Conservation (phyloP, 2,329 filamentous ascomycete genomes). For the Aspergillus transmontanensis region DNA sequence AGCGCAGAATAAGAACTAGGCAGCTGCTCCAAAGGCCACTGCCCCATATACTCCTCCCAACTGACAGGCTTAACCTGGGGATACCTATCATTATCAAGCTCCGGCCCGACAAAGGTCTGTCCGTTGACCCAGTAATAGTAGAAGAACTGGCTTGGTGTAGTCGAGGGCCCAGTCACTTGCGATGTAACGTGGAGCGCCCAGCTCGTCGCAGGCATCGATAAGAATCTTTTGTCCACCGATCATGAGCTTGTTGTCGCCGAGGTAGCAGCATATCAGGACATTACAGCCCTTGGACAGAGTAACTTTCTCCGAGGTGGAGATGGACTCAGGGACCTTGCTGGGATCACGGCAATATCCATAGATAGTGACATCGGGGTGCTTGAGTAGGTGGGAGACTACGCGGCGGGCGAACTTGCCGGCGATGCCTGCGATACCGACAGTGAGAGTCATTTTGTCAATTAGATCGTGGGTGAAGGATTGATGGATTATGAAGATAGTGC, state of each 20-base stretch:
- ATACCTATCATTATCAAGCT: slow-evolving; percentile 14
- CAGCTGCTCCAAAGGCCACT: not conserved
- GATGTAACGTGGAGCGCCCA: slow-evolving; percentile 41
- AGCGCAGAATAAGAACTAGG: not conserved
- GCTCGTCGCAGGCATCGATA: slow-evolving; percentile 43
- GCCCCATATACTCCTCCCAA: slow-evolving; percentile 12
- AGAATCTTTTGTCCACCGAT: slow-evolving; percentile 45
- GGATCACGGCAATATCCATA: slow-evolving; percentile 33
- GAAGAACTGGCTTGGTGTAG: slow-evolving; percentile 39
- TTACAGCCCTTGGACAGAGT: slow-evolving; percentile 32
- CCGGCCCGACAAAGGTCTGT: slow-evolving; percentile 11
- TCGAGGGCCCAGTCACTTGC: slow-evolving; percentile 47
- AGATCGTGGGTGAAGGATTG: not conserved
- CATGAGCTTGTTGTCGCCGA: slow-evolving; percentile 44
- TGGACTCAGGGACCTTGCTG: slow-evolving; percentile 22
- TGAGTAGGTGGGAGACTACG: slow-evolving; percentile 31
- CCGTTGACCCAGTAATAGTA: slow-evolving; percentile 23
- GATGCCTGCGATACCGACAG: slow-evolving; percentile 36
- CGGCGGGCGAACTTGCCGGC: slow-evolving; percentile 37
- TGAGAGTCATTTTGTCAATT: not conserved
- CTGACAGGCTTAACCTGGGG: slow-evolving; percentile 10
- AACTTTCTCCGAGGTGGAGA: not conserved
- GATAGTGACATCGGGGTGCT: slow-evolving; percentile 24
- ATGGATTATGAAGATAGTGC: not conserved
- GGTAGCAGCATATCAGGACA: slow-evolving; percentile 45